Conservation (phyloP, 148 eudicot genomes). For the Diospyros kaki region DNA sequence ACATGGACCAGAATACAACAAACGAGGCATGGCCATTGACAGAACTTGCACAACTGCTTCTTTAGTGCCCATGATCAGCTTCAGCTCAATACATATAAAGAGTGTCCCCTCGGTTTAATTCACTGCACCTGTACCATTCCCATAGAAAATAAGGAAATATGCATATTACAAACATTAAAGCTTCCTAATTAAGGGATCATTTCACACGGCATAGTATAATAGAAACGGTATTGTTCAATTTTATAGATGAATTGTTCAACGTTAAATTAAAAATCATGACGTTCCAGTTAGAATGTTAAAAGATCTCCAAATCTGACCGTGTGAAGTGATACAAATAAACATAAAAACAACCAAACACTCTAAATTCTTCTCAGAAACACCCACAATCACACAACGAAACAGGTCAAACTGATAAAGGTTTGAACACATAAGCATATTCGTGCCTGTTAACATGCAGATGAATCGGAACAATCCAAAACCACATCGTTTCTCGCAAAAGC, state of each 20-base stretch:
- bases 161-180: not conserved
- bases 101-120: not conserved
- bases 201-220: not conserved
- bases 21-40: conserved; percentile 18
- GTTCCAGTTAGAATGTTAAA: not conserved
- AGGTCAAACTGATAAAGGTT: not conserved
- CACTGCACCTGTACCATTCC: conserved; percentile 5
- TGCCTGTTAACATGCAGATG: not conserved
- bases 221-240: not conserved
- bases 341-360: not conserved
- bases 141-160: not conserved
- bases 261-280: not conserved
- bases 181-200: no score
- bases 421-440: not conserved
- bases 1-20: conserved; percentile 10
- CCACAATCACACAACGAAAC: not conserved
- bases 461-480: not conserved
- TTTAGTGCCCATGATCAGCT: conserved; percentile 27
- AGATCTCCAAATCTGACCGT: not conserved
- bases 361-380: not conserved
- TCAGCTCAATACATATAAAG: not conserved
- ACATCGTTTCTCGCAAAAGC: no score
- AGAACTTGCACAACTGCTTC: conserved; percentile 27
- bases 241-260: not conserved
- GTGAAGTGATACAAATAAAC: not conserved